These are phyloP conservation scores for Diplodia scrobiculata DNA, from an alignment of 2,329 filamentous ascomycete genomes.

Conservation along the genomic window DNA sequence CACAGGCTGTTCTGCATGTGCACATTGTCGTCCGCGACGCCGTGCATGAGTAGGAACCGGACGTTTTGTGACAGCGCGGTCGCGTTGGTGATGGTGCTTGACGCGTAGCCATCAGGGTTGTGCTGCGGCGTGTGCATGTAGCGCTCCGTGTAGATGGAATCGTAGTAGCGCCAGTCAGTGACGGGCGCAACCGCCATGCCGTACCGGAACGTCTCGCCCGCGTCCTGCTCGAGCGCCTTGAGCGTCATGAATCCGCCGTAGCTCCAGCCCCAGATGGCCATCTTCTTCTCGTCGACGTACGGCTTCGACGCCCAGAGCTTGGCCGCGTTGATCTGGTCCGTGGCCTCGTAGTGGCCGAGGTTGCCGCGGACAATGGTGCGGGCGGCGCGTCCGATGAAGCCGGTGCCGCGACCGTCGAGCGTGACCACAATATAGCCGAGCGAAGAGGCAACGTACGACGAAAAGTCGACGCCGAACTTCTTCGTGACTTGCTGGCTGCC, in stretches of 20 bases:
- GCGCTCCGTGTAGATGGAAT: slow-evolving; percentile 89
- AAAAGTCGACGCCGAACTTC: slow-evolving; percentile 81
- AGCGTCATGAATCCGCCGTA: slow-evolving; percentile 94
- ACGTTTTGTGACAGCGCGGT: slow-evolving; percentile 73
- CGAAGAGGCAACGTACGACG: slow-evolving; percentile 80
- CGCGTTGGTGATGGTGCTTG: slow-evolving; percentile 72
- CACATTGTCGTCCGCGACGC: slow-evolving; percentile 94
- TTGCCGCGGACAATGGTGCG: slow-evolving; percentile 81
- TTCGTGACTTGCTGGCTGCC: slow-evolving; percentile 88
- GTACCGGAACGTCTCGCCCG: slow-evolving; percentile 86
- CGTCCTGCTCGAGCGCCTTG: slow-evolving; percentile 91
- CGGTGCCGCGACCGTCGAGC: slow-evolving; percentile 89
- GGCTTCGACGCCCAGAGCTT: slow-evolving; percentile 77
- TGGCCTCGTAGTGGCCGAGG: slow-evolving; percentile 80
- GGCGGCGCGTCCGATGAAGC: slow-evolving; percentile 81
- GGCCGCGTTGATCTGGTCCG: slow-evolving; percentile 88
- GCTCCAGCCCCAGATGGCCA: slow-evolving; percentile 98
- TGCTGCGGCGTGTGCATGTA: slow-evolving; percentile 95
- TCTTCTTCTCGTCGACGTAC: slow-evolving; percentile 78
- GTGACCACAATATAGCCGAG: slow-evolving; percentile 94
- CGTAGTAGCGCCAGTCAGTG: slow-evolving; percentile 97
- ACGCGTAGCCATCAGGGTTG: slow-evolving; percentile 76
- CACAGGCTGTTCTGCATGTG: slow-evolving; percentile 93
- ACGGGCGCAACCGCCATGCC: slow-evolving; percentile 98
- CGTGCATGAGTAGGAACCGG: slow-evolving; percentile 93